Percentiles rank a stretch among this genome's conserved stretches.
Conservation (phyloP, 768 basidiomycete genomes). For the Cantharellus cinnabarinus region DNA sequence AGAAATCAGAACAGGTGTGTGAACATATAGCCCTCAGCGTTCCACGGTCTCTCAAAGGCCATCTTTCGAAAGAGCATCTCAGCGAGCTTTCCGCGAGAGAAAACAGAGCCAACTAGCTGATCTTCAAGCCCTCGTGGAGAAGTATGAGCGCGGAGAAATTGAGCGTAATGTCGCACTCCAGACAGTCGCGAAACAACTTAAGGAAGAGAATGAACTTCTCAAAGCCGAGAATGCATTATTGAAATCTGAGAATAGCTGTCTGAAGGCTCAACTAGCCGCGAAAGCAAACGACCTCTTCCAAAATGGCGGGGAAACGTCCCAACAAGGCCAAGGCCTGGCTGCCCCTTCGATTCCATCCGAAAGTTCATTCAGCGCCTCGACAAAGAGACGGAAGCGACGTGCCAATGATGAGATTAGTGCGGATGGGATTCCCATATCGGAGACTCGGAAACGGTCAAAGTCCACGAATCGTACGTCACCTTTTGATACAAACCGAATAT, state of each 20-base stretch:
- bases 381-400: no score
- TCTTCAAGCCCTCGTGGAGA: conserved; percentile 64
- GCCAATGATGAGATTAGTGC: no score
- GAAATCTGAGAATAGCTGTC: conserved; percentile 13
- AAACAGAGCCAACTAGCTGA: conserved; percentile 78
- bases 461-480: no score
- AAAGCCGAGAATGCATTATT: conserved; percentile 45
- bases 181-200: conserved; percentile 59
- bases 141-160: conserved; percentile 79
- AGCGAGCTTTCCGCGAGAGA: conserved; percentile 75
- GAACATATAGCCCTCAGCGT: not conserved
- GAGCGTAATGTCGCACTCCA: conserved; percentile 74
- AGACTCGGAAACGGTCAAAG: no score
- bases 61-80: conserved; percentile 42
- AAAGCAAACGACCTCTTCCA: not conserved
- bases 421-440: no score
- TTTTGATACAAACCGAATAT: no score
- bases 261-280: not conserved
- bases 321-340: no score
- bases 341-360: no score
- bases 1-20: conserved; percentile 22
- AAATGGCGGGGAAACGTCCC: no score
- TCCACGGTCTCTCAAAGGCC: not conserved
- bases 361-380: no score
- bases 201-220: conserved; percentile 67